Percentiles rank a stretch among this genome's conserved stretches.
Evolutionary conservation across 768 basidiomycete species (phyloP).

Genomic region (Dentipellis sp.): DNA sequence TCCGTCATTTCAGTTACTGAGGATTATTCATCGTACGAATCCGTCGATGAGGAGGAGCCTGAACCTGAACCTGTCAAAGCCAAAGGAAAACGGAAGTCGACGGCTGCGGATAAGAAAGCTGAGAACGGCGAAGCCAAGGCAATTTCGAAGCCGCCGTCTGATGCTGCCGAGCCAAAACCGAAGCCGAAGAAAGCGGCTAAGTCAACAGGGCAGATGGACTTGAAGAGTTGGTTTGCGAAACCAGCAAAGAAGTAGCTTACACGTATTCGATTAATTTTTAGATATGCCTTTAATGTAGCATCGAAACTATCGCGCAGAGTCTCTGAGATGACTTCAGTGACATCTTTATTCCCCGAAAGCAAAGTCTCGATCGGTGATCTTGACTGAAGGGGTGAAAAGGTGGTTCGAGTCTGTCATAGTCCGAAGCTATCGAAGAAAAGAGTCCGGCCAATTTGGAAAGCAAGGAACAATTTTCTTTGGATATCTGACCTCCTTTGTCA

Average conservation of each 20-base stretch:
- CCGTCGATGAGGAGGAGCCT: slow-evolving; percentile 52
- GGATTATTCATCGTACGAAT: slow-evolving; percentile 78
- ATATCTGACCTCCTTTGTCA: too few relatives aligned
- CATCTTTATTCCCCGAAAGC: too few relatives aligned
- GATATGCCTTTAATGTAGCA: too few relatives aligned
- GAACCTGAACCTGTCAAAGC: slow-evolving; percentile 15
- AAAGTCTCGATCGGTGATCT: too few relatives aligned
- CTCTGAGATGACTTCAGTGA: too few relatives aligned
- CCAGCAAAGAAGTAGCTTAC: not conserved
- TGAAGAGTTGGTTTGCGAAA: not conserved
- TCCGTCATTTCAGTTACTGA: slow-evolving; percentile 43
- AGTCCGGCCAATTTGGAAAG: too few relatives aligned
- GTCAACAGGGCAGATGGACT: not conserved
- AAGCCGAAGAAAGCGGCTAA: not conserved
- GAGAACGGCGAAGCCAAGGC: not conserved
- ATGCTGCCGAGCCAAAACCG: not conserved
- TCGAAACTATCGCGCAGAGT: too few relatives aligned
- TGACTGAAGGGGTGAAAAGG: too few relatives aligned
- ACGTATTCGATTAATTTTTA: not conserved
- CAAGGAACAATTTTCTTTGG: too few relatives aligned
- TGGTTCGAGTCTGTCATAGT: too few relatives aligned
- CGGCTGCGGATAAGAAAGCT: slow-evolving; percentile 1
- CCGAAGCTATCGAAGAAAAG: too few relatives aligned
- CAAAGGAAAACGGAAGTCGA: slow-evolving; percentile 7
- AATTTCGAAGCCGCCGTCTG: not conserved